Evolutionary conservation across 2,329 filamentous ascomycete species (phyloP).

Genomic region (Fusarium citri): DNA sequence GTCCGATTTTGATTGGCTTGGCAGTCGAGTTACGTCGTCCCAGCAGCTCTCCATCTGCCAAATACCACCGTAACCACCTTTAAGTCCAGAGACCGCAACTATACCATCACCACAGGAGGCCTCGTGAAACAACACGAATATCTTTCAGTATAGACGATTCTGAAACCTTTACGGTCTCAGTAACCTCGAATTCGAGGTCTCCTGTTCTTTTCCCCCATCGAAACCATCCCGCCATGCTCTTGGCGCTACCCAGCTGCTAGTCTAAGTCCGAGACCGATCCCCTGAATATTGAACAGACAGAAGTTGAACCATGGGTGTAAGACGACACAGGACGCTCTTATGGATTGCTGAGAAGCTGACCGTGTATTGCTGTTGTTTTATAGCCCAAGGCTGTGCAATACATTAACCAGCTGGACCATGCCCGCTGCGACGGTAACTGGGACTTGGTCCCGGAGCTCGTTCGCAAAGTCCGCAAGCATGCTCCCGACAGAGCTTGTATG

Average conservation of each 20-base stretch:
- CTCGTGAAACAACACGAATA: constrained; percentile 12
- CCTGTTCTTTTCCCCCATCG: background rate
- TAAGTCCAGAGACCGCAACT: constrained; percentile 32
- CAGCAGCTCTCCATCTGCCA: constrained; percentile 38
- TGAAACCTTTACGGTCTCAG: background rate
- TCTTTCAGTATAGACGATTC: background rate
- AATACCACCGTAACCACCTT: constrained; percentile 31
- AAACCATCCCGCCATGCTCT: constrained; percentile 39
- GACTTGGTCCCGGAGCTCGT: constrained; percentile 86
- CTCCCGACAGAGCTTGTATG: constrained; percentile 85
- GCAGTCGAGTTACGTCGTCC: constrained; percentile 34
- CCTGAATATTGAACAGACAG: constrained; percentile 49
- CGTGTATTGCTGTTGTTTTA: constrained; percentile 29
- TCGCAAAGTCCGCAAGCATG: constrained; percentile 94
- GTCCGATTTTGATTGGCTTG: constrained; percentile 44
- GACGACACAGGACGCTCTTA: constrained; percentile 32
- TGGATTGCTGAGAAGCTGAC: constrained; percentile 34
- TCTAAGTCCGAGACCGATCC: constrained; percentile 37
- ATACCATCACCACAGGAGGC: constrained; percentile 20
- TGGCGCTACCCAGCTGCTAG: constrained; percentile 42
- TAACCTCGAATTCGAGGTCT: constrained; percentile 12
- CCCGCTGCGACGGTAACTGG: constrained; percentile 91
- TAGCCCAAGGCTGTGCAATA: constrained; percentile 84
- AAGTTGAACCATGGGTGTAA: constrained; percentile 54
- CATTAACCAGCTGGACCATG: constrained; percentile 83